phyloP scores from a whole-genome alignment of 495 filamentous ascomycete species.

The Penicillium nucicola region DNA sequence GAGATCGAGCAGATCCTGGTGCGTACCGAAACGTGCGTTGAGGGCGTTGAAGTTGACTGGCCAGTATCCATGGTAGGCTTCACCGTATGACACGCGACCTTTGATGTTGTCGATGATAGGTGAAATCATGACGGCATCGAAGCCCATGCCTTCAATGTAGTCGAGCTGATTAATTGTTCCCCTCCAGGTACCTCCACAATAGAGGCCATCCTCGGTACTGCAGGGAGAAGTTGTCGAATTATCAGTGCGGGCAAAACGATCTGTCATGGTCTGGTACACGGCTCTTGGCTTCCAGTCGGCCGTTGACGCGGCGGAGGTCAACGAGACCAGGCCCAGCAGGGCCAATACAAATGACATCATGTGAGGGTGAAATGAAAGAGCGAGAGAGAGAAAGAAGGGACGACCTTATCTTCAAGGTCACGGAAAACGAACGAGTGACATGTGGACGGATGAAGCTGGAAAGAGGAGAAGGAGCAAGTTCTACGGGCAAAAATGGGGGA shows the following conservation, averaged over 20 bases:
- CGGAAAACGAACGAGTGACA: conserved; percentile 1
- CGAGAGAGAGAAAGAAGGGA: background rate
- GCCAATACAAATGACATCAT: conserved; percentile 7
- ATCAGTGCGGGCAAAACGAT: conserved; percentile 69
- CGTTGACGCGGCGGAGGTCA: conserved; percentile 18
- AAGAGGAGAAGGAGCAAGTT: background rate
- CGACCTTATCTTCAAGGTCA: too few species aligned
- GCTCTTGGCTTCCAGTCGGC: conserved; percentile 55
- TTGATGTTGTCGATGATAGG: conserved; percentile 66
- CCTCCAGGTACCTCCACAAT: conserved; percentile 75
- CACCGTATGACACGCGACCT: conserved; percentile 43
- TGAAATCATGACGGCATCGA: conserved; percentile 80
- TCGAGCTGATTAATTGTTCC: conserved; percentile 62
- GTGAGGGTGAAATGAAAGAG: background rate
- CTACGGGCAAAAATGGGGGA: background rate
- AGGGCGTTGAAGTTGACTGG: conserved; percentile 60
- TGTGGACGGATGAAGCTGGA: background rate
- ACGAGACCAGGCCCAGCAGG: conserved; percentile 2
- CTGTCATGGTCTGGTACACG: conserved; percentile 77
- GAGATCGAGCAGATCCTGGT: conserved; percentile 61
- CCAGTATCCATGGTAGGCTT: conserved; percentile 76
- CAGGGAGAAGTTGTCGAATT: conserved; percentile 52
- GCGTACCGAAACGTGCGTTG: conserved; percentile 65
- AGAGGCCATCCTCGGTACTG: conserved; percentile 40
- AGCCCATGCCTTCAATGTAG: conserved; percentile 72